Evolutionary conservation across 2,329 filamentous ascomycete species (phyloP), one percentile per base, ranked within the genome.

Genomic region (Dichotomopilus funicola): DNA sequence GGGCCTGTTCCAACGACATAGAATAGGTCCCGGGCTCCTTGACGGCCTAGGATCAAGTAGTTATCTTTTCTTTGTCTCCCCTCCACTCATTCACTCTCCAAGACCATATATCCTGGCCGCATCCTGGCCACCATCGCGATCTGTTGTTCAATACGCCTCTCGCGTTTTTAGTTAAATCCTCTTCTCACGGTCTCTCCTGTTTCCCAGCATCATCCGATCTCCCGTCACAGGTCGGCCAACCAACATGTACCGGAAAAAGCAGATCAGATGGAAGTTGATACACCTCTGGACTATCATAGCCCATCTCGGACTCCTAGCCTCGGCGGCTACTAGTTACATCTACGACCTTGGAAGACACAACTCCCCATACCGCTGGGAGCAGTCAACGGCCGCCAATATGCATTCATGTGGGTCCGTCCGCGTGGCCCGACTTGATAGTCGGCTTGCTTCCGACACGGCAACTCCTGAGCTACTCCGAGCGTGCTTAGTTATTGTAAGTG

Each of bases 211-310:
- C 11, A 45, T 19, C 37, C 33, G 40, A 12, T 31, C 13, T 48
- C 34, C 45, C 45, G 45, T 48, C 45, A 48, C 34, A 38, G 11
- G 27, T 35, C 7, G 33, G 35, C 27, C 36, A 6, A 10, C 34
- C 50, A 37, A 1, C 54, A 50, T 53, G 49, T 45, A 51, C 11
- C 46, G 55, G 49, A 61, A 61, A n/a, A 62, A 53, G 11, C 46
- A 64, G 45, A 60, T 53, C n/a, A 36, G 56, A 50, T 64, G 62
- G 62, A 64, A 62, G 57, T 19, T 59, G 34, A 54, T 56, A 35
- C 62, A 64, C 42, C 37, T 60, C 12, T 54, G 56, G 9, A 53
- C 47, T 35, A 63, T 63, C 35, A 51, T 63, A 5, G 56, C 51
- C 35, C 61, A 64, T 27, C 54, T 64, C 11, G 59, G 59, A 5